These are phyloP conservation scores for Pythium sukuiense DNA, from an alignment of 352 stramenopile genomes.

Conservation along the genomic window DNA sequence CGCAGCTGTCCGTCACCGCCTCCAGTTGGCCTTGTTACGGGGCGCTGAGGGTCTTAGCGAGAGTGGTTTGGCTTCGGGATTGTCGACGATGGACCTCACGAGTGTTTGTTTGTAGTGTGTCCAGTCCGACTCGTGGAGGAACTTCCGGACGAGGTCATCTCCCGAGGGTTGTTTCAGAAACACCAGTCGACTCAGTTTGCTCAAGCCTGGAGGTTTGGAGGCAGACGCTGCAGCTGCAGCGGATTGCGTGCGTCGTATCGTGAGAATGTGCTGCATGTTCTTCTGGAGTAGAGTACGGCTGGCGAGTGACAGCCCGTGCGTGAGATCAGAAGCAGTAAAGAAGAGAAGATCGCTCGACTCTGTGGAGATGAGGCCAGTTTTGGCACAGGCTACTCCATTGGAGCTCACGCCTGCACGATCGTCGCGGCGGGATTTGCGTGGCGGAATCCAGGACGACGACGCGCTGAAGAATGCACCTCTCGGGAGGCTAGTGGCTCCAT, in stretches of 20 bases:
- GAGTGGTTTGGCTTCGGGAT: slow-evolving; percentile 4
- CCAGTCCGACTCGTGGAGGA: slow-evolving; percentile 22
- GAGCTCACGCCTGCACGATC: slow-evolving; percentile 22
- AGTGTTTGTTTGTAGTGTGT: slow-evolving; percentile 23
- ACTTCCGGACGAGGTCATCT: slow-evolving; percentile 18
- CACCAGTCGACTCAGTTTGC: slow-evolving; percentile 11
- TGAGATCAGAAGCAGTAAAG: slow-evolving; percentile 43
- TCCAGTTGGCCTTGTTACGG: not conserved
- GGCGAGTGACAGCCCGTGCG: slow-evolving; percentile 30
- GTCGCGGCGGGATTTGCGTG: slow-evolving; percentile 29
- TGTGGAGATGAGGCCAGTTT: slow-evolving; percentile 42
- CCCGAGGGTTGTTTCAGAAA: slow-evolving; percentile 20
- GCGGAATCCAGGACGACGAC: slow-evolving; percentile 55
- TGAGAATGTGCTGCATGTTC: slow-evolving; percentile 31
- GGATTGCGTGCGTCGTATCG: not conserved
- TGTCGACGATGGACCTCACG: slow-evolving; percentile 16
- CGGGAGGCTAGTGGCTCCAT: slow-evolving; percentile 5
- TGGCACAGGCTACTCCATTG: slow-evolving; percentile 36
- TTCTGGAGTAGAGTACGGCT: slow-evolving; percentile 41
- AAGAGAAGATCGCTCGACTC: slow-evolving; percentile 52
- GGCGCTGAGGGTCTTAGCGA: not conserved
- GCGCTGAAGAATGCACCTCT: slow-evolving; percentile 53
- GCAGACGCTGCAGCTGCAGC: not conserved
- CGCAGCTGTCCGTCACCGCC: no score
- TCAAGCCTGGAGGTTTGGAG: not conserved